Evolutionary conservation across 2,329 filamentous ascomycete genomes (phyloP).

Genomic region (Epichloe glyceriae): DNA sequence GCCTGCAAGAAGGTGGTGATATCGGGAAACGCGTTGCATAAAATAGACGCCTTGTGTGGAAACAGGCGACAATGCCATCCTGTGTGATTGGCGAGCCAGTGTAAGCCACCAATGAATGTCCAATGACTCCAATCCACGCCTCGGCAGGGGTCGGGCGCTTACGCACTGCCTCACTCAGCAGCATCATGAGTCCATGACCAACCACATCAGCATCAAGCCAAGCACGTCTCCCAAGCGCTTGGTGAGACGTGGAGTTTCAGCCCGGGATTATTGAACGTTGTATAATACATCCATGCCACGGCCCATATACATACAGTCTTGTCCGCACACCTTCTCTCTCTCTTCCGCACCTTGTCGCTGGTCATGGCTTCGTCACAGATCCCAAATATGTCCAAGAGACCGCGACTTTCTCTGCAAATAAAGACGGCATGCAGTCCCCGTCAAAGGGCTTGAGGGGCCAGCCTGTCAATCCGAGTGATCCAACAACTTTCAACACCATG

Average conservation of each 20-base stretch:
- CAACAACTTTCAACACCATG: slow-evolving; percentile 52
- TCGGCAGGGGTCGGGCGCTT: slow-evolving; percentile 15
- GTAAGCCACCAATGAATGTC: too few species aligned
- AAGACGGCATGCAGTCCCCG: slow-evolving; percentile 28
- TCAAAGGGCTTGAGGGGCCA: slow-evolving; percentile 22
- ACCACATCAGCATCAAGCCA: slow-evolving; percentile 1
- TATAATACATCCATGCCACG: too few species aligned
- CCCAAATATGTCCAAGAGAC: slow-evolving; percentile 27
- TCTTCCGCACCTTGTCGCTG: background rate
- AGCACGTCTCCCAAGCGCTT: background rate
- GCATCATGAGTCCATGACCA: background rate
- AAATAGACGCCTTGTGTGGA: slow-evolving; percentile 19
- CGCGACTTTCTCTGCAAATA: slow-evolving; percentile 44
- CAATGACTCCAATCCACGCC: background rate
- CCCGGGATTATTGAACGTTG: background rate
- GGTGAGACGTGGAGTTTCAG: background rate
- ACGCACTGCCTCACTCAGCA: slow-evolving; percentile 5
- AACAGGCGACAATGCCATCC: slow-evolving; percentile 15
- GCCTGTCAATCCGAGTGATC: slow-evolving; percentile 40
- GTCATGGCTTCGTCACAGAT: slow-evolving; percentile 14
- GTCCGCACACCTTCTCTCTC: background rate
- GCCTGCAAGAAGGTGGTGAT: slow-evolving; percentile 5
- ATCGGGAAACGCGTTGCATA: slow-evolving; percentile 8
- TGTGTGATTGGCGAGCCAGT: slow-evolving; percentile 16
- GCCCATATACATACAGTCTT: too few species aligned